Evolutionary conservation across 495 filamentous ascomycete species (phyloP), one percentile per base, ranked within the genome.

Genomic region (Hypomontagnella monticulosa): DNA sequence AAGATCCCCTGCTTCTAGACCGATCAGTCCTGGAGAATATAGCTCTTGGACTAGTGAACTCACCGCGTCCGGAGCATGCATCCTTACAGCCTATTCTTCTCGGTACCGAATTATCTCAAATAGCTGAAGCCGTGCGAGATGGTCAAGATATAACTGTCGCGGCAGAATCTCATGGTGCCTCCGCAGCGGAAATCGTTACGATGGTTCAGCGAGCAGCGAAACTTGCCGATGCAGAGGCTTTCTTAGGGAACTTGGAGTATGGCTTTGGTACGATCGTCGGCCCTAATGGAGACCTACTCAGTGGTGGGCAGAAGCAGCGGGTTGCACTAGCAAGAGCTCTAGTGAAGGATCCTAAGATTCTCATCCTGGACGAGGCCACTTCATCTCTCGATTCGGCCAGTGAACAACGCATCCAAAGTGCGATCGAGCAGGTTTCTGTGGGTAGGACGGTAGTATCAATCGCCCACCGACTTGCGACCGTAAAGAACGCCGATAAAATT

Each of bases 391-490:
- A 87, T 70, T 84, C 84, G 3, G 69, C 76, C 40, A 85, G 77
- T 44, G 84, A 87, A 63, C 79, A 74, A 38, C 78, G 79, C 18
- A 85, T 86, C 51, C 84, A 84, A 64, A 63, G 61, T 4, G 81
- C 84, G 12, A 79, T 87, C 52, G 75, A 78, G 34, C 78, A 78
- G 33, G 78, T 82, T 10, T 71, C 81, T 15, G 69, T 54, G 8
- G 80, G 79, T 1, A 73, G 83, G 42, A 95, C 91, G 3, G 90
- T 89, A 0, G 88, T 95, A 41, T 87, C 91, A 16, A 89, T 94
- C 14, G 85, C 86, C 23, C 91, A 93, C 78, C 80, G 89, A 2
- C 74, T 93, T 33, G 79, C 80, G 15, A 92, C 89, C 19, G 87
- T 93, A 23, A 81, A 84, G 23, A 78, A 78, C 43, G 85, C 85